Conservation (phyloP, 345 rosid genomes). For the Lepidium aucheri region DNA sequence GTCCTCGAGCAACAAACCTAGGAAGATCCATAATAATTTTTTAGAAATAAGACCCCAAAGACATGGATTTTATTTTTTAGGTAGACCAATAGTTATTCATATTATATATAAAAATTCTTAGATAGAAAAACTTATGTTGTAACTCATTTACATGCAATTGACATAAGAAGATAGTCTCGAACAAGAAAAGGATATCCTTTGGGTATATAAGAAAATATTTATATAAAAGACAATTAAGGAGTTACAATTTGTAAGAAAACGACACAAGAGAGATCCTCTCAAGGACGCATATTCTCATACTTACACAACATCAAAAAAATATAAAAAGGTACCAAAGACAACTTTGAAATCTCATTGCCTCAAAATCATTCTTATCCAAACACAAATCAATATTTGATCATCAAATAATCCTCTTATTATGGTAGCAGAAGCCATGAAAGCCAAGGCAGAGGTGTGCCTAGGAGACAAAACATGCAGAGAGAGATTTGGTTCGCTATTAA, state of each 20-base stretch:
- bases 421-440: conserved; percentile 45
- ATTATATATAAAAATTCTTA: not conserved
- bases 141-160: not conserved
- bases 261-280: conserved; percentile 18
- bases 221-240: not conserved
- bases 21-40: too few relatives aligned
- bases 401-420: conserved; percentile 14
- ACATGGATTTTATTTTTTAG: too few relatives aligned
- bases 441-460: conserved; percentile 61
- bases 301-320: conserved; percentile 4
- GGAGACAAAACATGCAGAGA: conserved; percentile 57
- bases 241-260: conserved; percentile 8
- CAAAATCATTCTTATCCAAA: not conserved
- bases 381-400: too few relatives aligned
- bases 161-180: not conserved
- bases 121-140: not conserved
- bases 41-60: too few relatives aligned
- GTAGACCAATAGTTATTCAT: too few relatives aligned
- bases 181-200: conserved; percentile 15
- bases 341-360: not conserved
- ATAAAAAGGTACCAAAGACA: not conserved
- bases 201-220: not conserved
- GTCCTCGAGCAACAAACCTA: too few relatives aligned
- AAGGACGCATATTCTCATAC: conserved; percentile 17
- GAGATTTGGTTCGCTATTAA: conserved; percentile 35